These are phyloP conservation scores for Acanthamoeba sp. DNA, from an alignment of 208 protist species.

Conservation along the genomic window DNA sequence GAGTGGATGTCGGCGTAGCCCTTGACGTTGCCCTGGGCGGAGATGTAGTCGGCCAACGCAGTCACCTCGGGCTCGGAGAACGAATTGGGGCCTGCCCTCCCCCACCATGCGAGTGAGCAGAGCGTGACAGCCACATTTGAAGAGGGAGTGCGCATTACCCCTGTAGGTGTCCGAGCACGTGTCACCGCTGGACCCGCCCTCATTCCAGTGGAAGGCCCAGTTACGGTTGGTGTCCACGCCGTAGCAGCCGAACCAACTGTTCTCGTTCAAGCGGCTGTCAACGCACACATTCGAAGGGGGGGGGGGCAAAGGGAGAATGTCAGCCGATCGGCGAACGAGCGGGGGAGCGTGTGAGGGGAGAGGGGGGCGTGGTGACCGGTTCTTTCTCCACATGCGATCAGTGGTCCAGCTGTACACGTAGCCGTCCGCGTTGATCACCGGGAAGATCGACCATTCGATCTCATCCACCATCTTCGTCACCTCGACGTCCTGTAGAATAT, in stretches of 20 bases:
- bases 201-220: constrained; percentile 80
- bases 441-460: constrained; percentile 24
- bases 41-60: background rate
- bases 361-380: too few relatives aligned
- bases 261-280: background rate
- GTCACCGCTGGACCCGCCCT: constrained; percentile 61
- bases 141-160: background rate
- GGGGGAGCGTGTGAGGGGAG: too few relatives aligned
- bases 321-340: too few relatives aligned
- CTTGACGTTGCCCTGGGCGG: constrained; percentile 13
- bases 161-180: constrained; percentile 78
- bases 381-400: constrained; percentile 84
- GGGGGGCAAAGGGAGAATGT: too few relatives aligned
- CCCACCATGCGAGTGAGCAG: too few relatives aligned
- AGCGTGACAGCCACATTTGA: background rate
- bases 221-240: constrained; percentile 83
- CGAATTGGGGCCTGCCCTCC: background rate
- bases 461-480: background rate
- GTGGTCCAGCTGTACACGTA: constrained; percentile 75
- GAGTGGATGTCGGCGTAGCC: constrained; percentile 65
- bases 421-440: background rate
- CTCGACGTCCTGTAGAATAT: background rate
- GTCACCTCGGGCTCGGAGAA: background rate
- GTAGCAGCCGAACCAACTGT: constrained; percentile 61
- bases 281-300: too few relatives aligned